These are phyloP conservation scores for Sanghuangporus sanghuang DNA, from an alignment of 1,284 basidiomycete genomes.

Conservation along the genomic window DNA sequence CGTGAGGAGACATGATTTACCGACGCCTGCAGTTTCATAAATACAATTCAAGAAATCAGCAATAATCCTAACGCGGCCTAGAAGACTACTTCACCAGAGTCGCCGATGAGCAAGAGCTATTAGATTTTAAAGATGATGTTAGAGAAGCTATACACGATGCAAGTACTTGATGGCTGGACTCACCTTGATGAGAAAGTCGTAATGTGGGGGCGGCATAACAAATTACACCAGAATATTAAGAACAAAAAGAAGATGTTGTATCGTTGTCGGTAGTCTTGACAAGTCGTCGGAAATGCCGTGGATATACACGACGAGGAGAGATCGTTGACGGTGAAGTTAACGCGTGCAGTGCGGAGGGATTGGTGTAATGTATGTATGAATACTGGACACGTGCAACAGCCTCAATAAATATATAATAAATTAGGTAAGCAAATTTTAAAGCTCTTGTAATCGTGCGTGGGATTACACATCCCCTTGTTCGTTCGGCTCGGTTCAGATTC, in stretches of 20 bases:
- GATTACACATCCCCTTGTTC: not conserved
- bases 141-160: constrained; percentile 10
- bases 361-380: not conserved
- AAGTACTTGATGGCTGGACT: constrained; percentile 16
- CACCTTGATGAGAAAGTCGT: constrained; percentile 92
- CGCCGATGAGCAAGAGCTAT: constrained; percentile 91
- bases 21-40: constrained; percentile 62
- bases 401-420: not conserved
- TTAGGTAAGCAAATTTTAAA: not conserved
- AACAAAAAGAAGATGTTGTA: not conserved
- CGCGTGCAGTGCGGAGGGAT: not conserved
- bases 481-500: not conserved
- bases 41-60: constrained; percentile 1
- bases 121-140: constrained; percentile 5
- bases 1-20: constrained; percentile 96
- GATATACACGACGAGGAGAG: not conserved
- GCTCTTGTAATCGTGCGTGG: not conserved
- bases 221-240: not conserved
- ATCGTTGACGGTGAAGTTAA: not conserved
- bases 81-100: constrained; percentile 64
- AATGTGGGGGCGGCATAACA: constrained; percentile 80
- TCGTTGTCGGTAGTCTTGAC: not conserved
- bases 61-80: not conserved
- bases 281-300: not conserved
- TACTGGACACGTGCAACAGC: not conserved